Conservation (phyloP, 306 rosid genomes). For the Pueraria montana region DNA sequence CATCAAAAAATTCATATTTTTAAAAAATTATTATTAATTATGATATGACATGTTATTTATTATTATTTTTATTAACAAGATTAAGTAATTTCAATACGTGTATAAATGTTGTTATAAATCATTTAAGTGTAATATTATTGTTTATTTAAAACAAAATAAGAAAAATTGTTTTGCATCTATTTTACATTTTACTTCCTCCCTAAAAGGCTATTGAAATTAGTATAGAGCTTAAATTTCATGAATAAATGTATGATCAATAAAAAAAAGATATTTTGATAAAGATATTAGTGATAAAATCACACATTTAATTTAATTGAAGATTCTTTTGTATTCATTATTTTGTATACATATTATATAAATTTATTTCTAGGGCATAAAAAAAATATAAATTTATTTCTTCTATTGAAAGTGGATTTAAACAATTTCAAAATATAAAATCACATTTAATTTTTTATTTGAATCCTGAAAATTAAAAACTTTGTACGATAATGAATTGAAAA, state of each 20-base stretch:
- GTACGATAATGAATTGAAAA: neutral
- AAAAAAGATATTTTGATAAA: neutral
- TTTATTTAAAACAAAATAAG: no score
- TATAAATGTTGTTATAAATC: no score
- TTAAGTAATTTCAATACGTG: no score
- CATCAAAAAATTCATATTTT: no score
- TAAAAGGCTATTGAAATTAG: neutral
- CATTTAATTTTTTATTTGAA: neutral
- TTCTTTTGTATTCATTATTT: neutral
- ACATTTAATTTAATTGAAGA: neutral
- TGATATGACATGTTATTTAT: no score
- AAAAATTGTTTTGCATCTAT: neutral
- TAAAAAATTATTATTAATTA: no score
- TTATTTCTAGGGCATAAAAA: no score
- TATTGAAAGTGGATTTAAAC: neutral
- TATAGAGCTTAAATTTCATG: neutral
- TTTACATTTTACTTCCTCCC: neutral
- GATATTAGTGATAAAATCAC: neutral
- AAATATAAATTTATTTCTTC: no score
- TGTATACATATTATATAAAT: no score
- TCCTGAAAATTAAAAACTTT: neutral
- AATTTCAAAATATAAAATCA: neutral
- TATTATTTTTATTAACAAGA: no score
- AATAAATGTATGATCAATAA: neutral
- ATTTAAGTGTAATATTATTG: no score